phyloP scores from a whole-genome alignment of 73 alveolate species.

The Paramecium bursaria region DNA sequence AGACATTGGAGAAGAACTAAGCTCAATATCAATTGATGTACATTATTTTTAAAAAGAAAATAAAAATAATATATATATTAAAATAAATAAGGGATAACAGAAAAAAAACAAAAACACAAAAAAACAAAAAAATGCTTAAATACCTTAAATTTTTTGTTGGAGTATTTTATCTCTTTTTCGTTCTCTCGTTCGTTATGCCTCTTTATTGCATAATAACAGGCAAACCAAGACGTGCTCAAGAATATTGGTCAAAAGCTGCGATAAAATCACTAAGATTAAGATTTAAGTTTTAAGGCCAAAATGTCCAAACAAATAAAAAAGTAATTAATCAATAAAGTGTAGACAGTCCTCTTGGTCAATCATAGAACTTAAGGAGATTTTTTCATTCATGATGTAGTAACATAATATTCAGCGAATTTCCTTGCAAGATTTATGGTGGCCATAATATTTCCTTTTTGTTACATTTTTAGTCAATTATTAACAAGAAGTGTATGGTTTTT shows the following conservation, averaged over 20 bases:
- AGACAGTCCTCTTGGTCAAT: conserved; percentile 43
- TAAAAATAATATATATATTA: too few relatives aligned
- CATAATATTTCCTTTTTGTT: conserved; percentile 28
- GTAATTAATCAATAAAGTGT: not conserved
- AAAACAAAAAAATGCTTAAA: too few relatives aligned
- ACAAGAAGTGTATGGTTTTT: conserved; percentile 51
- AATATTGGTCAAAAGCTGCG: conserved; percentile 31
- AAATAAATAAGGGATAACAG: too few relatives aligned
- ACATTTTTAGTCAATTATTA: not conserved
- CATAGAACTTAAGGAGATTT: conserved; percentile 59
- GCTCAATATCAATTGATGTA: conserved; percentile 81
- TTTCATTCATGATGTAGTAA: conserved; percentile 44
- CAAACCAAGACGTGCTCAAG: conserved; percentile 19
- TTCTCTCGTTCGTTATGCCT: conserved; percentile 45
- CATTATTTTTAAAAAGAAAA: too few relatives aligned
- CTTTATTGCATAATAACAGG: conserved; percentile 13
- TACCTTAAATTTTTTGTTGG: conserved; percentile 20
- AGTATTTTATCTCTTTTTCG: conserved; percentile 50
- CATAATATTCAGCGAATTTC: conserved; percentile 17
- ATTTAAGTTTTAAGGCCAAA: conserved; percentile 6
- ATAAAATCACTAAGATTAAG: not conserved
- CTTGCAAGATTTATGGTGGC: conserved; percentile 61
- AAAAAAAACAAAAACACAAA: too few relatives aligned
- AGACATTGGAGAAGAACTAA: conserved; percentile 98
- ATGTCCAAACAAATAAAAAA: conserved; percentile 40